phyloP scores from a whole-genome alignment of 371 early-diverging fungal genomes.

The Mucor velutinosus region DNA sequence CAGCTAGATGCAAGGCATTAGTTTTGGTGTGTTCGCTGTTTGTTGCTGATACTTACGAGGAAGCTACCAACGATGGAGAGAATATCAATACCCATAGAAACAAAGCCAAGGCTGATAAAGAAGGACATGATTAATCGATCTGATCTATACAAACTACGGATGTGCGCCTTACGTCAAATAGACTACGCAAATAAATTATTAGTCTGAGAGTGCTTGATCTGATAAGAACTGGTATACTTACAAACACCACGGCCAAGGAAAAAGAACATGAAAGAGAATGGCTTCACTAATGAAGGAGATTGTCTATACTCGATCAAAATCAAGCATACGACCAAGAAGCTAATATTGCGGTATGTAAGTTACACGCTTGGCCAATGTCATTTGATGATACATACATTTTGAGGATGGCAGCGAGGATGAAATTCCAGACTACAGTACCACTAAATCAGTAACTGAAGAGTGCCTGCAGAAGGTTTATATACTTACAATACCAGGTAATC shows the following conservation, averaged over 20 bases:
- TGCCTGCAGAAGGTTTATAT: neutral
- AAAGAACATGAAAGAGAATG: slow-evolving; percentile 26
- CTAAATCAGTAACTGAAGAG: neutral
- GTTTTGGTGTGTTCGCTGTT: neutral
- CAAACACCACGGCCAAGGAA: slow-evolving; percentile 28
- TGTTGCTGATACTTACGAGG: slow-evolving; percentile 12
- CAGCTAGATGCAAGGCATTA: slow-evolving; percentile 3
- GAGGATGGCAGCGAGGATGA: slow-evolving; percentile 13
- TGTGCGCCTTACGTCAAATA: slow-evolving; percentile 20
- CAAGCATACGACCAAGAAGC: slow-evolving; percentile 9
- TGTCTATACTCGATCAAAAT: slow-evolving; percentile 15
- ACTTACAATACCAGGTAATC: slow-evolving; percentile 11
- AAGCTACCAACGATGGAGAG: slow-evolving; percentile 11
- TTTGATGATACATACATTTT: slow-evolving; percentile 14
- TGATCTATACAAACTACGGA: too few relatives aligned
- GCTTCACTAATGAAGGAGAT: slow-evolving; percentile 16
- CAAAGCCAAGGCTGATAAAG: slow-evolving; percentile 17
- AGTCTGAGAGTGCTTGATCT: neutral
- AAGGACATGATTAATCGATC: neutral
- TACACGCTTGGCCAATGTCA: neutral
- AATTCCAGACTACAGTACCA: slow-evolving; percentile 11
- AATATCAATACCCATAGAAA: slow-evolving; percentile 9
- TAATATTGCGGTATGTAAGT: neutral
- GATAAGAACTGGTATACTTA: slow-evolving; percentile 8
- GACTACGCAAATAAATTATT: slow-evolving; percentile 8